Percentiles rank a stretch among this genome's conserved stretches.
Conservation (phyloP, 441 rosid species). For the Bruguiera hainesii region DNA sequence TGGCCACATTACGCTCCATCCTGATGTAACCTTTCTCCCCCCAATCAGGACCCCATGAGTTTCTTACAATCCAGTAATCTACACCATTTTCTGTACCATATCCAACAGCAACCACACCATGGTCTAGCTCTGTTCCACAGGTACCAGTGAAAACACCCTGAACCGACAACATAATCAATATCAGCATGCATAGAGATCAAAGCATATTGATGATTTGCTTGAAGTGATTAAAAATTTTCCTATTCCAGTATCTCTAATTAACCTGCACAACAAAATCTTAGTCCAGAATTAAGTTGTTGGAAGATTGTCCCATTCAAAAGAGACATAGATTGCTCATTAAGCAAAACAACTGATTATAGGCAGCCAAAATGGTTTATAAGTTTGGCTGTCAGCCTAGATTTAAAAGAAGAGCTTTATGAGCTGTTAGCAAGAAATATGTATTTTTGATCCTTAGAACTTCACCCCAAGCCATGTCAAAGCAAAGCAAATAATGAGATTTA, state of each 20-base stretch:
- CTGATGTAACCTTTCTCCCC: conserved; percentile 79
- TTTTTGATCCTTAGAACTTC: not conserved
- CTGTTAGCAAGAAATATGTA: too few species aligned
- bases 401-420: too few species aligned
- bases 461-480: not conserved
- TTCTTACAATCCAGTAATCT: conserved; percentile 79
- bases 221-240: too few species aligned
- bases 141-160: conserved; percentile 78
- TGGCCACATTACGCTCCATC: conserved; percentile 61
- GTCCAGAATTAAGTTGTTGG: too few species aligned
- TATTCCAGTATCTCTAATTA: too few species aligned
- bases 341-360: too few species aligned
- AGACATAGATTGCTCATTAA: too few species aligned
- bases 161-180: not conserved
- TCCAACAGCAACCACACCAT: conserved; percentile 87
- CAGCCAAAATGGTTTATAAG: too few species aligned
- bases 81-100: conserved; percentile 74
- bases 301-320: too few species aligned
- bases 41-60: conserved; percentile 84
- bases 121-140: conserved; percentile 82
- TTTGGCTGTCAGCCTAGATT: too few species aligned
- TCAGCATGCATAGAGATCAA: not conserved
- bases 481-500: not conserved
- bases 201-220: too few species aligned
- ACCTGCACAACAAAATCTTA: too few species aligned